These are phyloP conservation scores for Hortiboletus campestris DNA, from an alignment of 768 basidiomycete genomes.

Conservation along the genomic window DNA sequence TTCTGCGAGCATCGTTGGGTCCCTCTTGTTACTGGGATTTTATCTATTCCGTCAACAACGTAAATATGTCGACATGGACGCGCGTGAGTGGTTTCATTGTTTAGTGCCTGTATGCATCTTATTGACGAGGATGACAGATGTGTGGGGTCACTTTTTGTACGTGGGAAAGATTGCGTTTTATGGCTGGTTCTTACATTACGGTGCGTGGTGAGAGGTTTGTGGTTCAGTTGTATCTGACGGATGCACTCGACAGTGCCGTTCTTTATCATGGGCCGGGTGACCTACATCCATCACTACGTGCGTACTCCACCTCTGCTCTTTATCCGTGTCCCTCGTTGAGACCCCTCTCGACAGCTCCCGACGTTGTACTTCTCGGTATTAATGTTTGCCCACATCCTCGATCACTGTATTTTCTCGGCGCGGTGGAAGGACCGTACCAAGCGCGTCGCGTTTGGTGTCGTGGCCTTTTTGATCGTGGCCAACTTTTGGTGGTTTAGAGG, in stretches of 20 bases:
- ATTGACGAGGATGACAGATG: constrained; percentile 45
- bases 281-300: constrained; percentile 95
- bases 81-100: constrained; percentile 49
- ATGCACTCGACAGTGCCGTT: constrained; percentile 68
- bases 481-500: constrained; percentile 96
- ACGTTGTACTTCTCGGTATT: constrained; percentile 96
- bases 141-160: constrained; percentile 95
- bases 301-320: constrained; percentile 30
- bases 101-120: not conserved
- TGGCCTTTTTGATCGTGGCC: constrained; percentile 57
- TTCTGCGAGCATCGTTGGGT: constrained; percentile 60
- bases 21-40: constrained; percentile 49
- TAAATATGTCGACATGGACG: constrained; percentile 88
- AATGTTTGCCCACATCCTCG: constrained; percentile 86
- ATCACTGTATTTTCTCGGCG: constrained; percentile 89
- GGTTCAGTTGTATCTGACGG: not conserved
- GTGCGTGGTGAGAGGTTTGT: constrained; percentile 43
- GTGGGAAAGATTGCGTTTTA: constrained; percentile 88
- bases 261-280: constrained; percentile 96
- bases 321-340: not conserved
- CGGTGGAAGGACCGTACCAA: constrained; percentile 65
- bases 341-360: constrained; percentile 58
- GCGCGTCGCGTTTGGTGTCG: constrained; percentile 63
- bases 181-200: constrained; percentile 90
- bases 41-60: constrained; percentile 85